phyloP scores from a whole-genome alignment of 2,329 filamentous ascomycete species.

The Aspergillus ochraceoroseus region DNA sequence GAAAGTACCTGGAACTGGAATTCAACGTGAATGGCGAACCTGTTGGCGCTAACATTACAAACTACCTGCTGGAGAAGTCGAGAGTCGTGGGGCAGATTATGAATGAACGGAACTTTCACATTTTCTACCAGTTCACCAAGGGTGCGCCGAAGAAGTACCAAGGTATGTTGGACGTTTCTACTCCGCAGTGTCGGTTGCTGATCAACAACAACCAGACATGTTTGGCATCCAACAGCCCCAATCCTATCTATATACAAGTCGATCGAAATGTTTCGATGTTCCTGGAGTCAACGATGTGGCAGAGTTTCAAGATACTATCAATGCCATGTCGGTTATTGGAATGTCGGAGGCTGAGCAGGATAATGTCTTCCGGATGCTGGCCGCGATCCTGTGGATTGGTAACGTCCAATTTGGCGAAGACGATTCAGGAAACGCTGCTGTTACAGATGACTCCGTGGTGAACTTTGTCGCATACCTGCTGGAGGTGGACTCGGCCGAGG shows the following conservation, averaged over 20 bases:
- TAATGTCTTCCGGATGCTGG: conserved; percentile 91
- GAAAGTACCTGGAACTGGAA: conserved; percentile 95
- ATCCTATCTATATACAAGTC: conserved; percentile 88
- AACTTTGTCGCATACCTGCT: conserved; percentile 92
- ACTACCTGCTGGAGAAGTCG: conserved; percentile 93
- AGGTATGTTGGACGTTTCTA: conserved; percentile 36
- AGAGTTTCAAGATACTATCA: conserved; percentile 82
- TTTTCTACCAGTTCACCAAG: conserved; percentile 99
- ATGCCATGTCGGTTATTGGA: conserved; percentile 94
- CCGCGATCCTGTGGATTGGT: conserved; percentile 87
- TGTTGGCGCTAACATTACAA: conserved; percentile 94
- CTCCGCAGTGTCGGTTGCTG: conserved; percentile 11
- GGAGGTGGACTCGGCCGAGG: conserved; percentile 73
- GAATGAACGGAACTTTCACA: conserved; percentile 98
- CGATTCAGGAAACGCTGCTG: conserved; percentile 79
- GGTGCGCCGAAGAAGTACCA: conserved; percentile 82
- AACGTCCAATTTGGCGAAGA: conserved; percentile 90
- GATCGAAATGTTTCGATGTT: conserved; percentile 91
- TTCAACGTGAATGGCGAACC: conserved; percentile 91
- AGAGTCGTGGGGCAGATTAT: conserved; percentile 90
- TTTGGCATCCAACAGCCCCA: conserved; percentile 89
- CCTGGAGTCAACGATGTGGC: conserved; percentile 86
- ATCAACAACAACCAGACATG: conserved; percentile 52
- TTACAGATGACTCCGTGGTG: conserved; percentile 83
- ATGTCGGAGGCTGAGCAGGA: conserved; percentile 85